phyloP scores from a whole-genome alignment of 805 yeast genomes.

The Candida manassasensis region DNA sequence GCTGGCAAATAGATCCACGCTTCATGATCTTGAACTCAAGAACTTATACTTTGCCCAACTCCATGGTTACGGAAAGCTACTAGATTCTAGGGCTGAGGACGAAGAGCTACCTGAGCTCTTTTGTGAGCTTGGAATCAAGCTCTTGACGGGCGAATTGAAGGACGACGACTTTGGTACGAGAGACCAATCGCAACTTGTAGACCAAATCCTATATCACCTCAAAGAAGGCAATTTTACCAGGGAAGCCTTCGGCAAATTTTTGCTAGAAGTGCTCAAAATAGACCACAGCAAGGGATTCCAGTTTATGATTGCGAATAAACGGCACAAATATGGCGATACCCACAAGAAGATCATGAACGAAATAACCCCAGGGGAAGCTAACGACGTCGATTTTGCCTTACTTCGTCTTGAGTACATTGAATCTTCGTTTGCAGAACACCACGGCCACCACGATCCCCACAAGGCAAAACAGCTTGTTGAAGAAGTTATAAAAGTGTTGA shows the following conservation, averaged over 20 bases:
- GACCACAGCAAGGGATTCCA: conserved; percentile 25
- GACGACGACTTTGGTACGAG: conserved; percentile 1
- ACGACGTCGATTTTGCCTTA: conserved; percentile 20
- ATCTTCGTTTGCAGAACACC: conserved; percentile 19
- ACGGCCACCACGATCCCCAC: conserved; percentile 8
- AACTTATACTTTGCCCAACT: conserved; percentile 3
- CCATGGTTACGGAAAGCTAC: conserved; percentile 7
- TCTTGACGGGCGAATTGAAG: background rate
- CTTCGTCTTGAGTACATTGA: conserved; percentile 35
- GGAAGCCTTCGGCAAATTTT: conserved; percentile 23
- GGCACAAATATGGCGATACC: conserved; percentile 19
- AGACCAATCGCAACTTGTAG: conserved; percentile 6
- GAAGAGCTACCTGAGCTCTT: conserved; percentile 4
- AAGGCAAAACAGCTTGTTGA: conserved; percentile 20
- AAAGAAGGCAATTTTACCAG: conserved; percentile 7
- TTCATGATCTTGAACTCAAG: conserved; percentile 3
- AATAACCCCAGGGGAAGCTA: conserved; percentile 15
- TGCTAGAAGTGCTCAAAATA: conserved; percentile 28
- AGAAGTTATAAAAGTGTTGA: conserved; percentile 21
- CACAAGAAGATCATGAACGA: conserved; percentile 30
- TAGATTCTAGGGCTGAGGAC: background rate
- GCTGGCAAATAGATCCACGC: conserved; percentile 5
- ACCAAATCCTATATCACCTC: conserved; percentile 11
- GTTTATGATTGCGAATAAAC: conserved; percentile 26
- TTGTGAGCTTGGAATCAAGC: conserved; percentile 6